Conservation (phyloP, 768 basidiomycete genomes). For the Lactarius quietus region DNA sequence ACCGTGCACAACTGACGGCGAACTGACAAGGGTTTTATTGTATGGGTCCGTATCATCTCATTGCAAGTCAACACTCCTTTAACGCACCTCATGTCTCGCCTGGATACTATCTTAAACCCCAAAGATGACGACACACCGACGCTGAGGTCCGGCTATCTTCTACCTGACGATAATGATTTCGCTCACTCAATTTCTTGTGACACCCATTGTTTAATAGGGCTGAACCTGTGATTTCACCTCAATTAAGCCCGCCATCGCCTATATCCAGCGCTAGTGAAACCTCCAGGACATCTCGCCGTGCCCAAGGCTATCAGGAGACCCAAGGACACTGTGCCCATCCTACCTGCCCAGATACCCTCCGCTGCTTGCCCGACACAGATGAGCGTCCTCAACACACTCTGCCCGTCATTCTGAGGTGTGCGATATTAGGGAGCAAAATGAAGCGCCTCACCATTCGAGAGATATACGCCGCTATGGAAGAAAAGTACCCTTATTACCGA, state of each 20-base stretch:
- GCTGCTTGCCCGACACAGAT: constrained; percentile 74
- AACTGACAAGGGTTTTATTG: constrained; percentile 14
- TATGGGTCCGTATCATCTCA: neutral
- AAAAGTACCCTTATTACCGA: constrained; percentile 77
- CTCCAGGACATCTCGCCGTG: neutral
- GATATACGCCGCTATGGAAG: constrained; percentile 84
- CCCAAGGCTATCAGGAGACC: neutral
- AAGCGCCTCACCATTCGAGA: constrained; percentile 79
- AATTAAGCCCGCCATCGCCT: constrained; percentile 13
- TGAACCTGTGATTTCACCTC: constrained; percentile 16
- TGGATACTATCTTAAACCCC: constrained; percentile 26
- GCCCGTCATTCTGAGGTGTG: constrained; percentile 80
- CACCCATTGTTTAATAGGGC: constrained; percentile 8
- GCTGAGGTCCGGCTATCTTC: constrained; percentile 11
- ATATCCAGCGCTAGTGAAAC: constrained; percentile 17
- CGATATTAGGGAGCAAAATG: constrained; percentile 72
- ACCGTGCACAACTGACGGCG: neutral
- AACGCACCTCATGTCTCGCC: constrained; percentile 23
- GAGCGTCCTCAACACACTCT: constrained; percentile 81
- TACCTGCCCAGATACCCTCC: constrained; percentile 73
- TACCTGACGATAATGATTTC: neutral
- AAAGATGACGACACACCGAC: constrained; percentile 4
- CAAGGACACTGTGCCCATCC: constrained; percentile 61
- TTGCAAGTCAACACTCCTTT: neutral
- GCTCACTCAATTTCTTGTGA: neutral